A percentile compares a stretch with the other conserved stretches of the same genome.
phyloP scores from a whole-genome alignment of 1,139 yeast species.

The Casaregolazyma lundiana region DNA sequence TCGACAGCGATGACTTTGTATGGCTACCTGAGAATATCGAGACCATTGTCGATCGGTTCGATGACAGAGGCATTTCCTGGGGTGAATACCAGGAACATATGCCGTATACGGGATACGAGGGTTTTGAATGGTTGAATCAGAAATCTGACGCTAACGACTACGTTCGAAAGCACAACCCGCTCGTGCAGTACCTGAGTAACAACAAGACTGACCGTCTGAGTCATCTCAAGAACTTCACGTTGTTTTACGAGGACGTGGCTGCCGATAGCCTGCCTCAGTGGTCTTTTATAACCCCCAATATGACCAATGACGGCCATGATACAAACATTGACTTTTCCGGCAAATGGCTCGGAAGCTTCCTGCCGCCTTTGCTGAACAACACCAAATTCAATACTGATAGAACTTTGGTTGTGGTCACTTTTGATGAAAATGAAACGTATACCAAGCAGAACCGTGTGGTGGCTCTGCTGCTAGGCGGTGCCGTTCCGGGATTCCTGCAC shows the following conservation, averaged over 20 bases:
- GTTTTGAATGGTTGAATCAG: constrained; percentile 42
- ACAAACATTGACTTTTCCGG: constrained; percentile 42
- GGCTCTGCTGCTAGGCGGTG: constrained; percentile 39
- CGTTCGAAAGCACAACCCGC: constrained; percentile 48
- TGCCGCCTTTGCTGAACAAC: constrained; percentile 40
- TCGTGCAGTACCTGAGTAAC: constrained; percentile 39
- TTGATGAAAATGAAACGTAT: constrained; percentile 45
- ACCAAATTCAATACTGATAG: constrained; percentile 40
- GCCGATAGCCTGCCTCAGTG: constrained; percentile 44
- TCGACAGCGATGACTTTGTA: constrained; percentile 41
- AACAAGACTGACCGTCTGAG: constrained; percentile 33
- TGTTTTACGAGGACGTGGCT: constrained; percentile 38
- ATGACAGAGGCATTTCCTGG: constrained; percentile 43
- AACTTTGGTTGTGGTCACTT: constrained; percentile 42
- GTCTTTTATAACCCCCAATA: constrained; percentile 47
- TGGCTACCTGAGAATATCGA: constrained; percentile 43
- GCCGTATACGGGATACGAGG: constrained; percentile 48
- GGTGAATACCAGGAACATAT: constrained; percentile 47
- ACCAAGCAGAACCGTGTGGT: constrained; percentile 40
- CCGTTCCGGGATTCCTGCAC: constrained; percentile 36
- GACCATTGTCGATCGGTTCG: constrained; percentile 43
- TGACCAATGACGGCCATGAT: constrained; percentile 49
- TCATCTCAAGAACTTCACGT: constrained; percentile 44
- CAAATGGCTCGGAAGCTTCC: constrained; percentile 41
- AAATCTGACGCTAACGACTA: constrained; percentile 41